Conservation (phyloP, 1,139 yeast species). For the Wickerhamomyces sp. region DNA sequence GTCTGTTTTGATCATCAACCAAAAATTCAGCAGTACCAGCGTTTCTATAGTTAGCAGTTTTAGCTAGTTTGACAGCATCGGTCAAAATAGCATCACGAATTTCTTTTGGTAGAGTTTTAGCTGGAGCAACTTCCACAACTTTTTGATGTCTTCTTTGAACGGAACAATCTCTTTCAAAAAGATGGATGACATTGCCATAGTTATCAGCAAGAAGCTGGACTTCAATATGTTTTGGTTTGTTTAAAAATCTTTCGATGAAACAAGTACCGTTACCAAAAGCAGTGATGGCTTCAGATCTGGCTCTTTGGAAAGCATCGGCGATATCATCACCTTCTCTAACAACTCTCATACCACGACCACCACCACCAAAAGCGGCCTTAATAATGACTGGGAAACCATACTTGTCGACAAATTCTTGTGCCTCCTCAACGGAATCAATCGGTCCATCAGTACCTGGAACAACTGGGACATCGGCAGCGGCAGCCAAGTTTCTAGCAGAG, state of each 20-base stretch:
- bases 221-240: conserved; percentile 96
- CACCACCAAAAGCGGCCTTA: conserved; percentile 99
- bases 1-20: conserved; percentile 91
- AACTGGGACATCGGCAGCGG: conserved; percentile 76
- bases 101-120: conserved; percentile 73
- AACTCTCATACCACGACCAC: conserved; percentile 99
- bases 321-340: conserved; percentile 95
- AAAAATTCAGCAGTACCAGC: conserved; percentile 99
- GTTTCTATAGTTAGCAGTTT: conserved; percentile 82
- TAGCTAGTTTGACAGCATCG: conserved; percentile 92
- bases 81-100: conserved; percentile 89
- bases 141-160: conserved; percentile 99
- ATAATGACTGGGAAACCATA: conserved; percentile 95
- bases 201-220: conserved; percentile 93
- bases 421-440: conserved; percentile 75
- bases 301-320: conserved; percentile 88
- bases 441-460: conserved; percentile 99
- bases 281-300: conserved; percentile 89
- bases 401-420: conserved; percentile 67
- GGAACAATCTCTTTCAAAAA: conserved; percentile 97
- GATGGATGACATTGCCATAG: conserved; percentile 91
- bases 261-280: conserved; percentile 98
- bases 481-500: conserved; percentile 85
- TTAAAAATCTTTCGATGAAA: conserved; percentile 91
- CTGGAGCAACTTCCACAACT: conserved; percentile 99